phyloP scores from a whole-genome alignment of 1,284 basidiomycete species.

The Meripilus lineatus region DNA sequence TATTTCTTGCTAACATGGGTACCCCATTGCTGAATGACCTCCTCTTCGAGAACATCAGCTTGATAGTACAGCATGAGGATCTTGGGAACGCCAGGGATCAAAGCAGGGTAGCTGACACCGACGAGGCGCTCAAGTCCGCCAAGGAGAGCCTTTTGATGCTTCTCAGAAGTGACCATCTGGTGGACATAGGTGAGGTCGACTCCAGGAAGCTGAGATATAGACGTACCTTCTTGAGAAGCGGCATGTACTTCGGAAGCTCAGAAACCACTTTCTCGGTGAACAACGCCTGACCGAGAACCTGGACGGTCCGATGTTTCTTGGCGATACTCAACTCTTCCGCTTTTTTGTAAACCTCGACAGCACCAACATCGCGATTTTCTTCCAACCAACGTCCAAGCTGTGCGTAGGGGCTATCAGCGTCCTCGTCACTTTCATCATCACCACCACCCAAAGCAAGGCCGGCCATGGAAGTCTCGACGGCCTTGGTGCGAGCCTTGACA shows the following conservation, averaged over 20 bases:
- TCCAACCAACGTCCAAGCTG: slow-evolving; percentile 85
- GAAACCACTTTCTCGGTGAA: slow-evolving; percentile 76
- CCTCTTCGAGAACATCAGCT: slow-evolving; percentile 90
- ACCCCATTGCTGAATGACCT: slow-evolving; percentile 88
- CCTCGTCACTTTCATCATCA: slow-evolving; percentile 89
- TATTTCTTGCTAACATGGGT: slow-evolving; percentile 98
- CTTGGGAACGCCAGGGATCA: slow-evolving; percentile 75
- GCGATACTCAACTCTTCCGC: slow-evolving; percentile 90
- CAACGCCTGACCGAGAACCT: slow-evolving; percentile 83
- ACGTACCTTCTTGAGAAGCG: slow-evolving; percentile 79
- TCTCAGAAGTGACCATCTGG: slow-evolving; percentile 79
- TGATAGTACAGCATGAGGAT: slow-evolving; percentile 96
- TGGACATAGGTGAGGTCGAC: slow-evolving; percentile 1
- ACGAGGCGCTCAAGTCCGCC: slow-evolving; percentile 87
- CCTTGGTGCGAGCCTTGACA: slow-evolving; percentile 81
- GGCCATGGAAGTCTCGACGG: slow-evolving; percentile 66
- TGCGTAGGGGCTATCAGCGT: slow-evolving; percentile 81
- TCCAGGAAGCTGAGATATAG: not conserved
- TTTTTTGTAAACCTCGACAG: slow-evolving; percentile 81
- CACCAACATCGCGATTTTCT: slow-evolving; percentile 56
- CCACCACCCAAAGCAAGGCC: slow-evolving; percentile 52
- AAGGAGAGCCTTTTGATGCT: slow-evolving; percentile 92
- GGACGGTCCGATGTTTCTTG: slow-evolving; percentile 92
- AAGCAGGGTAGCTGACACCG: slow-evolving; percentile 64
- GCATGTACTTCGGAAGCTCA: slow-evolving; percentile 71